Base-by-base conservation (phyloP, 768 basidiomycete species). In the Mycena capillaripes region DNA sequence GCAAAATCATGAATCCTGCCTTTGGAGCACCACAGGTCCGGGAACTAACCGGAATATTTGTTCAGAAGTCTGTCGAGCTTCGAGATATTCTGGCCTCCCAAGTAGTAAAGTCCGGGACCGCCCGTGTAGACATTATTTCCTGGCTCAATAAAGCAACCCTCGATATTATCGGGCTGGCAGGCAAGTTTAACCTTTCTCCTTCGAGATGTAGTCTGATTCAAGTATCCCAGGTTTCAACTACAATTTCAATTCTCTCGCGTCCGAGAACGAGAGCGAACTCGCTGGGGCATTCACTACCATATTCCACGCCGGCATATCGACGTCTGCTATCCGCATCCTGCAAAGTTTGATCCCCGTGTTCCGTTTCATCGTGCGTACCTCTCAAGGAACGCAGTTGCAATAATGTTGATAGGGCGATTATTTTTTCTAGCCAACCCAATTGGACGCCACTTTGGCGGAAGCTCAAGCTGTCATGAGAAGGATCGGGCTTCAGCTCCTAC, bases 21-120 rank as follows among this genome's bases (percentile, higher is more conserved):
- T 88, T 88, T 59, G 86, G 87, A 6, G 82, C 84, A 1, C 78
- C 80, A 8, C 87, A 88, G 68, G 80, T 88, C 29, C 81, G 86
- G 2, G 84, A 82, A 19, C 69, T 87, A 11, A 85, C 86, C 0
- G 77, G 78, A 7, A 82, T 83, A 27, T 88, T 88, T 73, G 63
- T 85, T 11, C 77, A 78, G 3, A 87, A 86, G 71, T 48, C 60
- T 17, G 9, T 62, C 19, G 21, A 62, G 64, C 30, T 66, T 6
- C 64, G 64, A 10, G 64, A 66, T 17, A 66, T 66, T 4, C 32
- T 34, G 64, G 36, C 53, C 0, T 1, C 36, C 10, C 38, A 66
- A 25, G 29, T n/a, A 6, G 36, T 38, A 0, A 12, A 29, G n/a
- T 40, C 27, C 19, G 64, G 50, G 19, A 27, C 16, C 2, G 53